A percentile compares a stretch with the other conserved stretches of the same genome.
Conservation (phyloP, 2,329 filamentous ascomycete genomes). For the Ceratocystiopsis sp. region DNA sequence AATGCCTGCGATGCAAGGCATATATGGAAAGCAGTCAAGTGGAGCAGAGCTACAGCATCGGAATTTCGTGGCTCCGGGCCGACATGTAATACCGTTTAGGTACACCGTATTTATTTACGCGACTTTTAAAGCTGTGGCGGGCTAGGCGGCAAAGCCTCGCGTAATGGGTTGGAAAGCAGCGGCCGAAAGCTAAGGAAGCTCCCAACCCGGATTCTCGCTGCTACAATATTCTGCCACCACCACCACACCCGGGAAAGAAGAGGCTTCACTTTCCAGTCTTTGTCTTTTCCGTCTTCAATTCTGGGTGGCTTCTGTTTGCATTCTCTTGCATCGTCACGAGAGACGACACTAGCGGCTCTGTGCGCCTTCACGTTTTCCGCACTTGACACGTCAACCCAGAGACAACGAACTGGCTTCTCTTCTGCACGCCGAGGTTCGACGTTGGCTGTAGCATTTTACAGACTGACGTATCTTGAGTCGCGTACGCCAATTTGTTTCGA, state of each 20-base stretch:
- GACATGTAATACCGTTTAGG: constrained; percentile 1
- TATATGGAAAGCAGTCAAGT: too few relatives aligned
- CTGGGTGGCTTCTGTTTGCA: background rate
- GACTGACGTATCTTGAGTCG: too few relatives aligned
- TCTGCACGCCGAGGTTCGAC: background rate
- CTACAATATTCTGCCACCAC: too few relatives aligned
- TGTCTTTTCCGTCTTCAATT: too few relatives aligned
- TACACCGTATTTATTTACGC: background rate
- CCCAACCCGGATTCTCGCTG: too few relatives aligned
- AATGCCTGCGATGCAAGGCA: too few relatives aligned
- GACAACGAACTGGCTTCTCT: background rate
- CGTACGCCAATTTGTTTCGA: too few relatives aligned
- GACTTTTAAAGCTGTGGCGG: constrained; percentile 1
- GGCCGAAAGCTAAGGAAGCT: constrained; percentile 6
- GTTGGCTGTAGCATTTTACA: too few relatives aligned
- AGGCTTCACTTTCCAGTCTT: too few relatives aligned
- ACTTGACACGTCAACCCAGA: background rate
- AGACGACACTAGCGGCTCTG: background rate
- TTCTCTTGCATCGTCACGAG: background rate
- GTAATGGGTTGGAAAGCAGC: constrained; percentile 11
- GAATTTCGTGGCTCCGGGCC: constrained; percentile 3
- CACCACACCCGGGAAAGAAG: too few relatives aligned
- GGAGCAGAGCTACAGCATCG: background rate
- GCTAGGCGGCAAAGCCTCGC: constrained; percentile 22
- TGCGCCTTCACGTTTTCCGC: background rate